Base-by-base conservation (phyloP, 345 rosid genomes). In the Trapa bicornis region DNA sequence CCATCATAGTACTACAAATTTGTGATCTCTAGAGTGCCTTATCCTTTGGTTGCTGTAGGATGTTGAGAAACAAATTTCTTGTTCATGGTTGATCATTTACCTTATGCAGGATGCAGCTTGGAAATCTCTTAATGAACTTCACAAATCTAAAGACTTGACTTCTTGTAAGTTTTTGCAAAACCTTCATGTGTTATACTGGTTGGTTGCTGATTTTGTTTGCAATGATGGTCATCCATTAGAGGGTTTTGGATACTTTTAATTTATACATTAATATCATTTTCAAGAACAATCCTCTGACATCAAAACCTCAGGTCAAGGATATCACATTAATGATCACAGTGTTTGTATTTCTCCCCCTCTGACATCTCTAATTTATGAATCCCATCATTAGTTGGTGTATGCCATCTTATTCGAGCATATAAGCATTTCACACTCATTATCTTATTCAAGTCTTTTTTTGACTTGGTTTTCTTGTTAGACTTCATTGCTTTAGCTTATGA, bases 81-180 rank as follows among this genome's bases (percentile, higher is more conserved):
- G 37, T 58, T 58, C 37, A 33, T 32, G 3, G 56, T 48, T 35
- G 33, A 69, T 63, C 35, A 22, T 63, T 69, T 15, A 67, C 68
- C 58, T 63, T 37, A 17, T 29, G 42, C 68, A 82, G 85, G 80
- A 79, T 70, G 75, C 73, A 61, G 83, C 74, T 52, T 82, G 85
- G 85, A 63, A 75, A 47, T 77, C 73, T 57, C 37, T 79, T 42
- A 73, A 71, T 48, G 66, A 77, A 63, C 67, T 15, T 54, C 73
- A 69, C 38, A 77, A 66, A 67, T 68, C 78, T 61, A 65, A 65
- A 70, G 68, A 71, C 67, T 42, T 65, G 37, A 3, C 48, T 16
- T 64, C 48, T 63, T 41, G 63, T 58, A 32, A 58, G 63, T n/a
- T 58, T 32, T 58, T 11, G 38, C 37, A 58, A 58, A 58, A 11